Evolutionary conservation across 2,329 filamentous ascomycete species (phyloP), one percentile per base, ranked within the genome.

Genomic region (Knufia petricola): DNA sequence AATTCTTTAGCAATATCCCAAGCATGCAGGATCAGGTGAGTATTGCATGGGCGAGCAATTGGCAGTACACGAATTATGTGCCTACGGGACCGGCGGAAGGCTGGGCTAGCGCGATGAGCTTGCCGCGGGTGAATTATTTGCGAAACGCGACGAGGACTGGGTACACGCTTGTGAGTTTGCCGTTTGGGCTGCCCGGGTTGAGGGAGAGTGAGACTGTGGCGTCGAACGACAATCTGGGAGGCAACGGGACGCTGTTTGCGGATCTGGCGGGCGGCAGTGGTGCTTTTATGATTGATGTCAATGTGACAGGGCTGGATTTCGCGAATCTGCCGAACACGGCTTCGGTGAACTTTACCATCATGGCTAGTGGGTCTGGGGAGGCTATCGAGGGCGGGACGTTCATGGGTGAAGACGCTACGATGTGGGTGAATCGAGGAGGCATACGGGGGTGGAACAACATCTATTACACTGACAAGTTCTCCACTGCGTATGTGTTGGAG

Each of bases 11-110:
- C 44, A 69, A 68, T 3, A 59, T 68, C 37, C 59, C 70, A 0
- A 64, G 64, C 2, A 65, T 58, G 4, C 57, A 60, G 48, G 62
- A 67, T 26, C 67, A 69, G 34, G 59, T 79, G 46, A 72, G 66
- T 32, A 69, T 81, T 3, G 72, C 69, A 8, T 81, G 77, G 78
- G 74, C 74, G 0, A 73, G 68, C 48, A 81, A 81, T 53, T 80
- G 77, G 72, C 70, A 81, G 59, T 81, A 82, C 61, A 67, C 71
- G 0, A 64, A 74, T 50, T 51, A 66, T 2, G 74, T 78, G 0
- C 77, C 77, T 0, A 79, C 76, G 0, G 76, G 71, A 0, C 61
- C 67, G 2, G 57, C 61, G 4, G 74, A 80, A 56, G 68, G 71
- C 23, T 81, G 74, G 70, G 67, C 75, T 17, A 70, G 69, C 44